Base-by-base conservation (phyloP, 2,329 filamentous ascomycete genomes). In the Ophiocordyceps polyrhachis-furcata region DNA sequence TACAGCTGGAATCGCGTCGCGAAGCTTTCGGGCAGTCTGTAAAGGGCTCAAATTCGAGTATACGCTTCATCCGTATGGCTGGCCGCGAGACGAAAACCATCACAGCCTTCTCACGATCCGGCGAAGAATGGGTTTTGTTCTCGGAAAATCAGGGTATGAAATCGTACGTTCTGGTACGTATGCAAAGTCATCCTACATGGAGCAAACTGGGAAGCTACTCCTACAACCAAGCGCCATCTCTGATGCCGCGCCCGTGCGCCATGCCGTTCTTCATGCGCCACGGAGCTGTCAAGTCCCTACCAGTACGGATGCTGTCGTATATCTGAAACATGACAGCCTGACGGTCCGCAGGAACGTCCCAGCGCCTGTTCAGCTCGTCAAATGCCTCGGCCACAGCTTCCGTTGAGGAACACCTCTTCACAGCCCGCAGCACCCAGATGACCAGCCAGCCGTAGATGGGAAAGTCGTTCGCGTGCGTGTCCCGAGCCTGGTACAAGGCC, bases 341-440 rank as follows among this genome's bases (percentile, higher is more conserved):
- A 19, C 66, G 64, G 6, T 58, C 58, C 14, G 56, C 45, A 3
- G 59, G 55, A 38, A 70, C 57, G 15, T 65, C 53, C 70, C 73
- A 77, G 32, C 69, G 62, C 38, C 58, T 51, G 32, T 61, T 63
- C 46, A 78, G 55, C 21, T 60, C 58, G 21, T 68, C 65, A 52
- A 72, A 86, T 4, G 74, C 69, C 40, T 69, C 62, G 47, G 76
- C 48, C 42, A 79, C 67, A 29, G 66, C 62, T 12, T 71, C 65
- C 20, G 59, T 57, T 1, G 69, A 63, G n/a, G 67, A 66, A 53
- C 75, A 80, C 49, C 68, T 73, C 48, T 69, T 67, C 56, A 83
- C 83, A 3, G 83, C 81, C 41, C 68, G 65, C 35, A 86, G 56
- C 0, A 69, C 66, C 65, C 74, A 77, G 38, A 74, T 66, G 40